Conservation (phyloP, 2,329 filamentous ascomycete genomes). For the Ascochyta clinopodiicola region DNA sequence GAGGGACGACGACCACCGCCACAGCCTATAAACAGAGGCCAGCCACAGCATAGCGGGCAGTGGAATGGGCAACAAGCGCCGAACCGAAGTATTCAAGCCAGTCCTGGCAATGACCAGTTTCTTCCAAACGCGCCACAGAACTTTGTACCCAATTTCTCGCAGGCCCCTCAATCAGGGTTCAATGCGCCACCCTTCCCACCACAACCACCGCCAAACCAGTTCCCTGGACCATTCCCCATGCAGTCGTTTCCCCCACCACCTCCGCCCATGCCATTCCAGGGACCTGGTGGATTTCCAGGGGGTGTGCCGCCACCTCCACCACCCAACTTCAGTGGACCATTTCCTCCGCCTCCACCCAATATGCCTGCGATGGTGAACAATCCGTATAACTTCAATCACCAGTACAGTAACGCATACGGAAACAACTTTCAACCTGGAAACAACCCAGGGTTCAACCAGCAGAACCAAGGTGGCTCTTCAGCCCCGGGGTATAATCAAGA, state of each 20-base stretch:
- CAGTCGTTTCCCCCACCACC: slow-evolving; percentile 29
- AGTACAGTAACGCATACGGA: slow-evolving; percentile 16
- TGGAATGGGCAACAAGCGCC: slow-evolving; percentile 16
- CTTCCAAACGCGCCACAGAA: slow-evolving; percentile 7
- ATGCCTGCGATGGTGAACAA: slow-evolving; percentile 22
- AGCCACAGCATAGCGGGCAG: slow-evolving; percentile 18
- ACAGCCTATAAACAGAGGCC: slow-evolving; percentile 13
- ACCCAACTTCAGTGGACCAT: slow-evolving; percentile 32
- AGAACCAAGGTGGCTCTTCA: slow-evolving; percentile 5
- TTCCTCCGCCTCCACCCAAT: slow-evolving; percentile 28
- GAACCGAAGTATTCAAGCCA: slow-evolving; percentile 8
- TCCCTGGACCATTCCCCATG: slow-evolving; percentile 25
- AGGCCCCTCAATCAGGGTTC: slow-evolving; percentile 23
- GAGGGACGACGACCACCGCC: slow-evolving; percentile 18
- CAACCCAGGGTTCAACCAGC: slow-evolving; percentile 13
- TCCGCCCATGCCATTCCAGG: slow-evolving; percentile 29
- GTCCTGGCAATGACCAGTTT: slow-evolving; percentile 16
- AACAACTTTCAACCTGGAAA: slow-evolving; percentile 19
- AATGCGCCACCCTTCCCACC: slow-evolving; percentile 29
- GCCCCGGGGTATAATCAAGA: slow-evolving; percentile 13
- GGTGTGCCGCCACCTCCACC: slow-evolving; percentile 35
- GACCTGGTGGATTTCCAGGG: slow-evolving; percentile 15
- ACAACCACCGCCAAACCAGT: slow-evolving; percentile 24
- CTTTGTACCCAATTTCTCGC: slow-evolving; percentile 18
- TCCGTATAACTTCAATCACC: slow-evolving; percentile 19